phyloP scores from a whole-genome alignment of 345 rosid genomes.

The Eucalyptus cloeziana region DNA sequence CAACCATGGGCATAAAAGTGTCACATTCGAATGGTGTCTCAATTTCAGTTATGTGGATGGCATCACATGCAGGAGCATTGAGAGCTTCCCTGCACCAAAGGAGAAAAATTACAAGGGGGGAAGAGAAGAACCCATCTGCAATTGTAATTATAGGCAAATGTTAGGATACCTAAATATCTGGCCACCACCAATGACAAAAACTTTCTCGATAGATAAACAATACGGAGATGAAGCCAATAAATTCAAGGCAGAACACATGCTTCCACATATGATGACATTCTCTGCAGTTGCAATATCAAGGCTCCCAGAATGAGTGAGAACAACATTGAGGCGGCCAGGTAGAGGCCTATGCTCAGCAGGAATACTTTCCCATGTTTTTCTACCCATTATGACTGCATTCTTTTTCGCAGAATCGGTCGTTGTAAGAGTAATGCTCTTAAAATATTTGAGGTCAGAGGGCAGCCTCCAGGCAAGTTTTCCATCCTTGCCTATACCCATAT shows the following conservation, averaged over 20 bases:
- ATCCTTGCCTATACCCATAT: constrained; percentile 85
- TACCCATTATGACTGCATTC: constrained; percentile 93
- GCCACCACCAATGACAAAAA: constrained; percentile 88
- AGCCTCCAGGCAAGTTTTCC: constrained; percentile 82
- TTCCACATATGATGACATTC: constrained; percentile 81
- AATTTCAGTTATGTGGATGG: constrained; percentile 81
- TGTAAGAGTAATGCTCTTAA: constrained; percentile 55
- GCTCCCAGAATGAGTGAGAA: constrained; percentile 83
- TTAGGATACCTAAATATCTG: constrained; percentile 50
- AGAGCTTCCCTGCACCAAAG: constrained; percentile 57
- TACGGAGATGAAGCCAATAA: constrained; percentile 73
- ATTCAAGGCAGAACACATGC: constrained; percentile 69
- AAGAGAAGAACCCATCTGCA: not conserved
- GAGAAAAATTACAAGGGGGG: not conserved
- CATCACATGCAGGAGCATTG: constrained; percentile 74
- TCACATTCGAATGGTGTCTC: constrained; percentile 67
- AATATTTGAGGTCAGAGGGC: constrained; percentile 81
- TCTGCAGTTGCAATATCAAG: constrained; percentile 81
- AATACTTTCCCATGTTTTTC: constrained; percentile 95
- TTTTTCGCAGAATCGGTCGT: constrained; percentile 56
- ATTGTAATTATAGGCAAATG: not conserved
- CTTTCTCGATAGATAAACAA: constrained; percentile 82
- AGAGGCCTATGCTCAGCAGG: constrained; percentile 56
- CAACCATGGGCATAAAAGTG: constrained; percentile 74
- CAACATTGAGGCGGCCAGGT: constrained; percentile 89